Percentiles rank a stretch among this genome's conserved stretches.
Evolutionary conservation across 139 green algal genomes (phyloP).

Genomic region (Chlorella sp.): DNA sequence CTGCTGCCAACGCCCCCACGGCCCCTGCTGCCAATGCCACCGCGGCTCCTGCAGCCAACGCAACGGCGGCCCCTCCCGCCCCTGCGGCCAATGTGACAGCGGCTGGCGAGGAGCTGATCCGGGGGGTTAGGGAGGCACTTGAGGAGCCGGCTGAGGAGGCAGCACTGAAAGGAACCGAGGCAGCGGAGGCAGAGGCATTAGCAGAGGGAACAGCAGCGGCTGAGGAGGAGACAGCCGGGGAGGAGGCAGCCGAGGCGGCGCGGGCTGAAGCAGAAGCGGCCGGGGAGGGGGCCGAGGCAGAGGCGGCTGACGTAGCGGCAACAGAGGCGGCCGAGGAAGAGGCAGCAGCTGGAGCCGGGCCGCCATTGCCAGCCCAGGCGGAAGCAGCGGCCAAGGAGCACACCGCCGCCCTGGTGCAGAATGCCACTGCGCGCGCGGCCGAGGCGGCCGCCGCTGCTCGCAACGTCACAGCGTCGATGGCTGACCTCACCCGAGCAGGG

Average conservation of each 20-base stretch:
- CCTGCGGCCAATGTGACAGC: not conserved
- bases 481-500: too few relatives aligned
- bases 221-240: not conserved
- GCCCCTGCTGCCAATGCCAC: not conserved
- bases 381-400: too few relatives aligned
- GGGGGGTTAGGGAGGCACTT: not conserved
- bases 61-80: not conserved
- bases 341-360: not conserved
- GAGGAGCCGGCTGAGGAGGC: slow-evolving; percentile 4
- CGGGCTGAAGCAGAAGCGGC: not conserved
- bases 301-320: not conserved
- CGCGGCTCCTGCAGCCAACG: not conserved
- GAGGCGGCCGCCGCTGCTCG: not conserved
- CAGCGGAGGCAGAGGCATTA: not conserved
- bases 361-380: not conserved
- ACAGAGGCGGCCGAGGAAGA: not conserved
- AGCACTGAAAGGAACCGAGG: not conserved
- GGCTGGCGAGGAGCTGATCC: not conserved
- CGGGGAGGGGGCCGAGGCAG: not conserved
- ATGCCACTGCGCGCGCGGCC: not conserved
- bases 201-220: not conserved
- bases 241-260: not conserved
- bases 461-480: too few relatives aligned
- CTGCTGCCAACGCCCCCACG: not conserved
- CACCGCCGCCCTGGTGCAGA: too few relatives aligned